Conservation (phyloP, 2,329 filamentous ascomycete genomes). For the Fusarium humuli region DNA sequence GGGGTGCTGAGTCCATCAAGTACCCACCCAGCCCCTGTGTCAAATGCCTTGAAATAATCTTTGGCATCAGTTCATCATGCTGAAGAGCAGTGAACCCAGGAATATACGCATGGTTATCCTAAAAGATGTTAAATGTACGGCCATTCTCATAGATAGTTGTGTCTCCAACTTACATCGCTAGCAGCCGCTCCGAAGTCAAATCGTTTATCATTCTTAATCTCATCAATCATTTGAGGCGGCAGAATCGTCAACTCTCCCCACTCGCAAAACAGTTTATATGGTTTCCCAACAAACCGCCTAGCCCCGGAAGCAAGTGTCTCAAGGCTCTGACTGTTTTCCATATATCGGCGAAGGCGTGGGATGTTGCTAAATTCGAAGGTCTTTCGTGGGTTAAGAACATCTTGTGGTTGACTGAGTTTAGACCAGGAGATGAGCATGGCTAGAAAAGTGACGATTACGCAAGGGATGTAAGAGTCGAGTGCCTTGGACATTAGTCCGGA, state of each 20-base stretch:
- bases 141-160: too few relatives aligned
- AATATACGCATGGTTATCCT: not conserved
- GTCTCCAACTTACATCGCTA: not conserved
- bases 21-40: not conserved
- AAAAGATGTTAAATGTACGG: accelerated
- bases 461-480: not conserved
- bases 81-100: not conserved
- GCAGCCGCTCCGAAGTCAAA: not conserved
- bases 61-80: not conserved
- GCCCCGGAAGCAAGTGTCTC: not conserved
- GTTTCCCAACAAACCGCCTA: not conserved
- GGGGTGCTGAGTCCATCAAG: accelerated
- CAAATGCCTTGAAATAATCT: not conserved
- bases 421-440: not conserved
- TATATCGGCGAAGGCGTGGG: not conserved
- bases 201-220: not conserved
- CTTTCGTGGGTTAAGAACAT: not conserved
- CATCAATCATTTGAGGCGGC: not conserved
- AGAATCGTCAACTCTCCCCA: not conserved
- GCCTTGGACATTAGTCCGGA: not conserved
- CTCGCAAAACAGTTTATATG: not conserved
- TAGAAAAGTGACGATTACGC: not conserved
- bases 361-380: not conserved
- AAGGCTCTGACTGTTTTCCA: not conserved
- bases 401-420: not conserved